A percentile compares a stretch with the other conserved stretches of the same genome.
Conservation (phyloP, 768 basidiomycete species). For the Coprinopsis strossmayeri region DNA sequence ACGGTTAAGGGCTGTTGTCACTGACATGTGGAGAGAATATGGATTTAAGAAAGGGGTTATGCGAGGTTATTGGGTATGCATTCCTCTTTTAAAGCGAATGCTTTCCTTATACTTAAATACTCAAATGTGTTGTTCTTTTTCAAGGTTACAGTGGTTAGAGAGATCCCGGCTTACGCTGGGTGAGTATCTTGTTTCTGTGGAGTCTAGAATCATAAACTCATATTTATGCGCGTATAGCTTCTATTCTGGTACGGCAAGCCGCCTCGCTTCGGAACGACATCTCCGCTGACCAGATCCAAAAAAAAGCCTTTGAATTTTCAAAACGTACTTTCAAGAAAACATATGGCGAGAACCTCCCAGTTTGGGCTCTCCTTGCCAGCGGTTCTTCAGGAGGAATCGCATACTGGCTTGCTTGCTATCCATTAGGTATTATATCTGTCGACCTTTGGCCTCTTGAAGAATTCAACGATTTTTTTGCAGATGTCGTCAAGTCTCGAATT, state of each 20-base stretch:
- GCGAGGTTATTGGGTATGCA: constrained; percentile 93
- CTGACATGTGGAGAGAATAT: constrained; percentile 83
- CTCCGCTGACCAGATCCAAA: not conserved
- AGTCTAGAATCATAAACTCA: not conserved
- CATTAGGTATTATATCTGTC: constrained; percentile 48
- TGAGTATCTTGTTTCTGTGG: constrained; percentile 25
- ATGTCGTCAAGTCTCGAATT: constrained; percentile 88
- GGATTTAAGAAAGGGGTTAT: constrained; percentile 87
- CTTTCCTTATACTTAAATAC: too few species aligned
- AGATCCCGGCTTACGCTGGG: constrained; percentile 97
- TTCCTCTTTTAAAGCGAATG: too few species aligned
- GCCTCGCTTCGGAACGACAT: too few species aligned
- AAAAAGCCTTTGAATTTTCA: constrained; percentile 77
- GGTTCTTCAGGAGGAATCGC: constrained; percentile 81
- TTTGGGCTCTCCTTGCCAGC: constrained; percentile 80
- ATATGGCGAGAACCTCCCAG: constrained; percentile 66
- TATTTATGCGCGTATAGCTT: constrained; percentile 37
- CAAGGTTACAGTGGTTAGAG: constrained; percentile 89
- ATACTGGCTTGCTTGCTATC: constrained; percentile 95
- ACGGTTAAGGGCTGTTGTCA: constrained; percentile 59
- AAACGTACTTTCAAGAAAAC: constrained; percentile 66
- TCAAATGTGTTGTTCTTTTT: too few species aligned
- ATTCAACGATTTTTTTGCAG: constrained; percentile 27
- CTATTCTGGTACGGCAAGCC: constrained; percentile 56
- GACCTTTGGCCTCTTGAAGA: not conserved